Evolutionary conservation across 208 protist genomes (phyloP).

Genomic region (Trichomonas vaginalis): DNA sequence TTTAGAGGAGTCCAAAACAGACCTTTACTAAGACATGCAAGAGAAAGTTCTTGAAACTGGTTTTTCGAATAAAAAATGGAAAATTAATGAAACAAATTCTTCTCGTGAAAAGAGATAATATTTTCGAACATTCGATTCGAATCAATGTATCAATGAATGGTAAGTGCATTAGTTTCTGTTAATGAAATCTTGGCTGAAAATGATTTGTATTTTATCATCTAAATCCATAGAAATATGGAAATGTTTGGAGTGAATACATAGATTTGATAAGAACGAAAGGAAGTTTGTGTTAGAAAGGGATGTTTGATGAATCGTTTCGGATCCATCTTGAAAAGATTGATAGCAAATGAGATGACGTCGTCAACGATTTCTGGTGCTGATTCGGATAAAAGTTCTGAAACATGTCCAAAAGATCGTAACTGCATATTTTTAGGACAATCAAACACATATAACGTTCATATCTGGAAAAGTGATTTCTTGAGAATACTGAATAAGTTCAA

Average conservation of each 20-base stretch:
- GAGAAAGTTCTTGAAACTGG: background rate
- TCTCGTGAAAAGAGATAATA: background rate
- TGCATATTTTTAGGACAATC: background rate
- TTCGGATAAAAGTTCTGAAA: background rate
- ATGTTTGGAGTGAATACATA: background rate
- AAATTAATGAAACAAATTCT: background rate
- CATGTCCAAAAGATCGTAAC: background rate
- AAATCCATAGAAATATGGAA: background rate
- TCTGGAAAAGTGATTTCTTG: background rate
- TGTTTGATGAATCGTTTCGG: background rate
- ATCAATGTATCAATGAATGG: background rate
- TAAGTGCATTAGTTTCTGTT: background rate
- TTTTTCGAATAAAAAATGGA: background rate
- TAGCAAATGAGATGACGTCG: background rate
- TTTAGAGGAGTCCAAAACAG: background rate
- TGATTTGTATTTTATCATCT: background rate
- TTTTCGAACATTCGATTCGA: background rate
- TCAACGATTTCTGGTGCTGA: background rate
- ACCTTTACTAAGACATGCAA: background rate
- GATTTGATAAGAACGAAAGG: background rate
- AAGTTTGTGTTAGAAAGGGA: background rate
- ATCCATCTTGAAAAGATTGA: background rate
- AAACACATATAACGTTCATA: background rate
- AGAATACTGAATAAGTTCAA: background rate
- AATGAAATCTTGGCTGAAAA: background rate